phyloP scores from a whole-genome alignment of 805 yeast genomes.

The Kodamaea kaohsiungensis region DNA sequence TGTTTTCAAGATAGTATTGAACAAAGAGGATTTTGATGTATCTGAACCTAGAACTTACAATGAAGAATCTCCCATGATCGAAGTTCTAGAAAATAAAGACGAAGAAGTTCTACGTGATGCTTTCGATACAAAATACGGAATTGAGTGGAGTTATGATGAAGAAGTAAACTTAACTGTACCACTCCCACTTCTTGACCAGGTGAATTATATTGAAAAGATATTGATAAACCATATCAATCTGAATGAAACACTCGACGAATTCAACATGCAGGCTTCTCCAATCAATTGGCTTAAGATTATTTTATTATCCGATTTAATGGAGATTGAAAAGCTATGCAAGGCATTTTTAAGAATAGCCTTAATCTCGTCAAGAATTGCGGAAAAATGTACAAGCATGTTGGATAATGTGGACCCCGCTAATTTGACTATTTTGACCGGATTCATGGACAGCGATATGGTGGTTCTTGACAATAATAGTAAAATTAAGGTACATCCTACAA shows the following conservation, averaged over 20 bases:
- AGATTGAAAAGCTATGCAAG: slow-evolving; percentile 19
- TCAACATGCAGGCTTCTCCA: slow-evolving; percentile 2
- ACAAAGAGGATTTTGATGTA: slow-evolving; percentile 18
- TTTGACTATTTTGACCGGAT: not conserved
- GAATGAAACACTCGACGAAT: not conserved
- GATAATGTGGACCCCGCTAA: not conserved
- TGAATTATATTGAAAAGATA: slow-evolving; percentile 5
- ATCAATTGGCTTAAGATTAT: slow-evolving; percentile 17
- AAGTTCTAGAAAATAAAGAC: not conserved
- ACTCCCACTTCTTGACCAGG: slow-evolving; percentile 4
- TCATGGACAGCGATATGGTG: not conserved
- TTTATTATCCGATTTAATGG: slow-evolving; percentile 15
- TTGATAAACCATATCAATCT: slow-evolving; percentile 3
- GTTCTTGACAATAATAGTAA: not conserved
- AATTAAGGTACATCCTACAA: not conserved
- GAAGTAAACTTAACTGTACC: slow-evolving; percentile 9
- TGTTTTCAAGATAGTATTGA: slow-evolving; percentile 15
- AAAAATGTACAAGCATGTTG: slow-evolving; percentile 14
- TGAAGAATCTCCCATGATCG: not conserved
- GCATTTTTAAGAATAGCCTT: slow-evolving; percentile 21
- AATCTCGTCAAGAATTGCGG: slow-evolving; percentile 20
- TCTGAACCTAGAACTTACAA: not conserved
- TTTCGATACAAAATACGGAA: slow-evolving; percentile 3
- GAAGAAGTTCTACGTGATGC: not conserved
- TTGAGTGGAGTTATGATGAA: slow-evolving; percentile 8